Conservation (phyloP, 2,329 filamentous ascomycete species). For the Aspergillus sp. region DNA sequence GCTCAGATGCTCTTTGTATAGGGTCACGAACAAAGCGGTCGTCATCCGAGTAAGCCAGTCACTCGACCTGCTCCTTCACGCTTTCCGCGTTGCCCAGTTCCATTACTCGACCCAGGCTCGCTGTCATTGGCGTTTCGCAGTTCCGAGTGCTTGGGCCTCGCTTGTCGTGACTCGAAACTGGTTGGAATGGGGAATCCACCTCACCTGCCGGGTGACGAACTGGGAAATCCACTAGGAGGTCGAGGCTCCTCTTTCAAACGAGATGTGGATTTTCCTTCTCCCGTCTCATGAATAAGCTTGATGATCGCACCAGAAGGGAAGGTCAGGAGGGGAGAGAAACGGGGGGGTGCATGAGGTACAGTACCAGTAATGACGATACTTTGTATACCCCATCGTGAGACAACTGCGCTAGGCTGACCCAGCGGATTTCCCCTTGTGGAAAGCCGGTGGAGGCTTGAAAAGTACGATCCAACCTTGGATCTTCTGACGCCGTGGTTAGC, state of each 20-base stretch:
- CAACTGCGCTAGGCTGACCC: background rate
- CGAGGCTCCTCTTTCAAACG: background rate
- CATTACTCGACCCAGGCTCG: background rate
- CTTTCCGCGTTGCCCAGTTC: background rate
- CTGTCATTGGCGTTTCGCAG: slow-evolving; percentile 10
- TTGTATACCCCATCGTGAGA: background rate
- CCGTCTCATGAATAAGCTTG: background rate
- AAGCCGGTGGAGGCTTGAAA: background rate
- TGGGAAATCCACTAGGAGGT: slow-evolving; percentile 6
- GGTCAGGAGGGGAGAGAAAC: background rate
- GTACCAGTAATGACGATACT: slow-evolving; percentile 3
- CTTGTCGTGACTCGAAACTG: slow-evolving; percentile 6
- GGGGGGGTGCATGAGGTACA: background rate
- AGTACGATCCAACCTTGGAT: no score
- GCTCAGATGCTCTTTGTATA: background rate
- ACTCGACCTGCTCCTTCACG: background rate
- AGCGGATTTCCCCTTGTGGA: slow-evolving; percentile 1
- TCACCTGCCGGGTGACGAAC: slow-evolving; percentile 7
- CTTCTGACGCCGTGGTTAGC: no score
- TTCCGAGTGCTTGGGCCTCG: slow-evolving; percentile 22
- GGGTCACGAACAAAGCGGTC: background rate
- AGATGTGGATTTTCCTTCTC: background rate
- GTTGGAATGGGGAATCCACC: slow-evolving; percentile 9
- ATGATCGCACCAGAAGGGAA: background rate
- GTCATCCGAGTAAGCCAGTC: background rate